A percentile compares a stretch with the other conserved stretches of the same genome.
Conservation (phyloP, 1,139 yeast species). For the Barnettozyma hawaiiensis region DNA sequence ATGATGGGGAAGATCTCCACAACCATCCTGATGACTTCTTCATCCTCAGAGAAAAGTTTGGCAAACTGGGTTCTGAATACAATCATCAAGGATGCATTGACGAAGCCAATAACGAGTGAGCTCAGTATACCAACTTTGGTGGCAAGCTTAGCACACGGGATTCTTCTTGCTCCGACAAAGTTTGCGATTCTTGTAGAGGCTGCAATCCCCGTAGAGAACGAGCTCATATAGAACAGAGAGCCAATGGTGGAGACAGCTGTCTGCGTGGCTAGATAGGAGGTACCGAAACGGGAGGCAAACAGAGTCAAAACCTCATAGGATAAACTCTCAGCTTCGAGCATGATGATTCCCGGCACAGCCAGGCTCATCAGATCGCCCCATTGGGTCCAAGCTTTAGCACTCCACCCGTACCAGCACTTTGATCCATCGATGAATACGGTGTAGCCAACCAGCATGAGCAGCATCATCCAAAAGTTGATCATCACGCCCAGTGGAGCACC, state of each 20-base stretch:
- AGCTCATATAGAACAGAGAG: conserved; percentile 75
- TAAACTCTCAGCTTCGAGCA: conserved; percentile 69
- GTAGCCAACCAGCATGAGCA: conserved; percentile 46
- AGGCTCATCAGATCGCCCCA: conserved; percentile 56
- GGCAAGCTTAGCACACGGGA: conserved; percentile 57
- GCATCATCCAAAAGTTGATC: conserved; percentile 68
- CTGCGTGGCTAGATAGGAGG: conserved; percentile 80
- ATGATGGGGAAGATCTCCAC: conserved; percentile 64
- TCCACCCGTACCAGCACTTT: conserved; percentile 69
- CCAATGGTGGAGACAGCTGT: conserved; percentile 81
- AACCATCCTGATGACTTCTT: conserved; percentile 48
- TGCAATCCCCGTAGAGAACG: conserved; percentile 82
- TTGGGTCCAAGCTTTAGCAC: conserved; percentile 44
- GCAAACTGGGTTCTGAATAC: conserved; percentile 56
- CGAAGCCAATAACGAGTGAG: conserved; percentile 52
- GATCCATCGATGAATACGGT: conserved; percentile 55
- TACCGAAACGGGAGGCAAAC: conserved; percentile 75
- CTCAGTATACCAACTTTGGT: conserved; percentile 55
- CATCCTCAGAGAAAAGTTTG: conserved; percentile 61
- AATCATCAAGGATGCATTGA: conserved; percentile 50
- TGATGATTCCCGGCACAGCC: conserved; percentile 68
- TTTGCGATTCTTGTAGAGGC: conserved; percentile 84
- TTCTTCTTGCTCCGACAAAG: conserved; percentile 74
- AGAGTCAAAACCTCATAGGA: conserved; percentile 70
- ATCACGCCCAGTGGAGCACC: conserved; percentile 75